Evolutionary conservation across 1,284 basidiomycete genomes (phyloP), one percentile per base, ranked within the genome.

Genomic region (Austropuccinia psidii): DNA sequence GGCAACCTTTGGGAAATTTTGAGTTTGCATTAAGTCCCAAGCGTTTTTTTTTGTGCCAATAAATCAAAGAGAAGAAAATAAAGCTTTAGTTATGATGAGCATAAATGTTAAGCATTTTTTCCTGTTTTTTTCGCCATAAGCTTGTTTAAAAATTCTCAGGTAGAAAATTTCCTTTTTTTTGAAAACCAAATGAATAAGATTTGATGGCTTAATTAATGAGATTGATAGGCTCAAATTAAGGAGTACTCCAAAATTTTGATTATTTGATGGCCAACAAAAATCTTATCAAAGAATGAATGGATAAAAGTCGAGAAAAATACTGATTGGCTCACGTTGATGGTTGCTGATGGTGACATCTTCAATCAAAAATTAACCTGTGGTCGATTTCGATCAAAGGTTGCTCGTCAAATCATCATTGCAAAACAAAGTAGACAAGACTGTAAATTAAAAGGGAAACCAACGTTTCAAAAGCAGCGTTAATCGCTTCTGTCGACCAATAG

Each of bases 1-100:
- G 79, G 90, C 90, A 81, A 97, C 94, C 95, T 98, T 78, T n/a
- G 19, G 55, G 8, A 17, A 4, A 35, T 41, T 15, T 54, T n/a
- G 29, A 29, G 54, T n/a, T n/a, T n/a, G n/a, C n/a, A n/a, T n/a
- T n/a, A n/a, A n/a, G n/a, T n/a, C n/a, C n/a, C n/a, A n/a, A n/a
- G n/a, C n/a, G n/a, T n/a, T n/a, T n/a, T n/a, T n/a, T n/a, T n/a
- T n/a, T n/a, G n/a, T n/a, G 39, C 31, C 39, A 43, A 45, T 27
- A 61, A 29, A 7, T 21, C 15, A 29, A 27, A 61, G 15, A 43
- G 39, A 29, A 27, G 27, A 27, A 43, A 41, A 9, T 17, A 37
- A 61, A 2, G 29, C 4, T 37, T 41, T 27, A 43, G 58, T 3
- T 7, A 29, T 19, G 15, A 1, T 5, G 1, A 19, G 9, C 37